Conservation (phyloP, 495 filamentous ascomycete genomes). For the Entonaema liquescens region DNA sequence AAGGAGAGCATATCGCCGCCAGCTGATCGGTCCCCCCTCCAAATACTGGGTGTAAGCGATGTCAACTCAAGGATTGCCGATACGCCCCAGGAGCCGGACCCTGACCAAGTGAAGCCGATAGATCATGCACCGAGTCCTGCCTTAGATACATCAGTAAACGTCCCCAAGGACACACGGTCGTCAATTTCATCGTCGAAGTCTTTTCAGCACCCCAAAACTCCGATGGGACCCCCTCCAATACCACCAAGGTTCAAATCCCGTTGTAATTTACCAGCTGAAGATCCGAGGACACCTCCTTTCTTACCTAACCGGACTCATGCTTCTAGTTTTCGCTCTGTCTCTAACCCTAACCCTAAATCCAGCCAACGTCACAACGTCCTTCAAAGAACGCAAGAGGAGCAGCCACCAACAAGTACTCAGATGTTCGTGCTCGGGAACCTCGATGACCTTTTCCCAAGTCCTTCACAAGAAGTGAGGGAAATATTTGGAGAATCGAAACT, state of each 20-base stretch:
- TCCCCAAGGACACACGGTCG: slow-evolving; percentile 5
- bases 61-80: slow-evolving; percentile 8
- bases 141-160: neutral
- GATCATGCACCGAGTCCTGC: neutral
- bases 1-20: slow-evolving; percentile 25
- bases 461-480: slow-evolving; percentile 58
- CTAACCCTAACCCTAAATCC: neutral
- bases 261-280: slow-evolving; percentile 4
- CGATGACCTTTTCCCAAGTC: slow-evolving; percentile 59
- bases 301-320: slow-evolving; percentile 20
- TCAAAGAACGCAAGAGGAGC: neutral
- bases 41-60: slow-evolving; percentile 1
- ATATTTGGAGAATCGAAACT: slow-evolving; percentile 46
- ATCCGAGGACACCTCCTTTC: slow-evolving; percentile 30
- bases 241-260: slow-evolving; percentile 37
- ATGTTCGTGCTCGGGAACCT: slow-evolving; percentile 55
- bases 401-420: slow-evolving; percentile 52
- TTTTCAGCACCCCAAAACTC: slow-evolving; percentile 29
- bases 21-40: slow-evolving; percentile 14
- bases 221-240: slow-evolving; percentile 35
- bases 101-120: slow-evolving; percentile 6
- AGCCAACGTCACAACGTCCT: neutral
- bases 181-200: slow-evolving; percentile 8
- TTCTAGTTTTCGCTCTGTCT: slow-evolving; percentile 1
- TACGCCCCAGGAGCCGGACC: neutral